A percentile compares a stretch with the other conserved stretches of the same genome.
phyloP scores from a whole-genome alignment of 2,329 filamentous ascomycete species.

The Ophiostoma fasciatum region DNA sequence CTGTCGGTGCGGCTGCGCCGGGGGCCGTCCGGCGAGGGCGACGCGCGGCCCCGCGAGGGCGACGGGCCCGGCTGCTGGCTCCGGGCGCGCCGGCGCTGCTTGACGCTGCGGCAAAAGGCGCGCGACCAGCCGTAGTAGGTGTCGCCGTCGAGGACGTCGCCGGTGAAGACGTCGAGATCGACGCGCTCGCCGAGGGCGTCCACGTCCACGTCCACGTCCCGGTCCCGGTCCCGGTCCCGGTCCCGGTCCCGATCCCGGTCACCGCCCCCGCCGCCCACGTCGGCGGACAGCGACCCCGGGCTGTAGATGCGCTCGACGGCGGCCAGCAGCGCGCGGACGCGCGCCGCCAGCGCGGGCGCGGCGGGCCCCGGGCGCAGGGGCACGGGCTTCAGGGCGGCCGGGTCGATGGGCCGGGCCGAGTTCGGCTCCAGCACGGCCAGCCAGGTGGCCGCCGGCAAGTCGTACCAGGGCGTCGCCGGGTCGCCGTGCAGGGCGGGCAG shows the following conservation, averaged over 20 bases:
- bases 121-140: slow-evolving; percentile 85
- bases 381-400: slow-evolving; percentile 54
- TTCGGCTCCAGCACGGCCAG: slow-evolving; percentile 66
- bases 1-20: too few relatives aligned
- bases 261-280: slow-evolving; percentile 26
- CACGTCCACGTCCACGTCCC: slow-evolving; percentile 46
- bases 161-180: slow-evolving; percentile 49
- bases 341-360: slow-evolving; percentile 46
- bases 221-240: slow-evolving; percentile 29
- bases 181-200: slow-evolving; percentile 61
- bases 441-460: slow-evolving; percentile 69
- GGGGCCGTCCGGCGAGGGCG: too few relatives aligned
- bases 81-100: slow-evolving; percentile 29
- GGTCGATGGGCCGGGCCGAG: slow-evolving; percentile 58
- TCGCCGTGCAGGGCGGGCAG: slow-evolving; percentile 71
- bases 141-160: slow-evolving; percentile 48
- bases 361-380: slow-evolving; percentile 55
- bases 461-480: slow-evolving; percentile 57
- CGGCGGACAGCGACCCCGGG: too few relatives aligned
- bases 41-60: too few relatives aligned
- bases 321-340: slow-evolving; percentile 55
- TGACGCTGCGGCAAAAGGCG: slow-evolving; percentile 70
- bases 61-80: too few relatives aligned
- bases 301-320: slow-evolving; percentile 55
- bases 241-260: too few relatives aligned